A percentile compares a stretch with the other conserved stretches of the same genome.
Evolutionary conservation across 441 rosid genomes (phyloP).

Genomic region (Gossypium laxum): DNA sequence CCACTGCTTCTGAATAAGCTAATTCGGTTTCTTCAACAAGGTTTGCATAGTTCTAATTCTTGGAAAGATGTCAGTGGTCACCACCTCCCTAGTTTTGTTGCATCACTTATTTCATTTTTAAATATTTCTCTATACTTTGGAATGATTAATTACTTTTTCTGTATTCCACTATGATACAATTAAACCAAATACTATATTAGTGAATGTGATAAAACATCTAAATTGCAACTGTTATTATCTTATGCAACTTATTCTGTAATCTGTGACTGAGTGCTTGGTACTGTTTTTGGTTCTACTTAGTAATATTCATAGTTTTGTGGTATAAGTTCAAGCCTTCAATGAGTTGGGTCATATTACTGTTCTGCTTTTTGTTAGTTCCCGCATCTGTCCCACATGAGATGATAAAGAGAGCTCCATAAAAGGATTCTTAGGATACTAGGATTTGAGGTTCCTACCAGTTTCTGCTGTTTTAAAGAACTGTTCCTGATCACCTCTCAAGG

Average conservation of each 20-base stretch:
- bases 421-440: background rate
- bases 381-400: background rate
- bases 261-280: background rate
- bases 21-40: constrained; percentile 73
- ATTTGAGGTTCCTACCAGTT: background rate
- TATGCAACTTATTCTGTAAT: background rate
- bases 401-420: background rate
- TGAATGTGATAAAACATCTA: background rate
- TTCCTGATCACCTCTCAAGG: background rate
- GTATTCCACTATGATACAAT: background rate
- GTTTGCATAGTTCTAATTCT: constrained; percentile 27
- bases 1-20: constrained; percentile 82
- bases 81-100: background rate
- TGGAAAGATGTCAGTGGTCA: background rate
- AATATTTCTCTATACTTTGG: background rate
- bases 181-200: background rate
- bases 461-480: background rate
- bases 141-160: background rate
- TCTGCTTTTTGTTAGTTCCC: background rate
- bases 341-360: background rate
- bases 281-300: background rate
- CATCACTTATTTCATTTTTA: background rate
- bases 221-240: background rate
- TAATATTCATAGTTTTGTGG: background rate
- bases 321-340: background rate